These are phyloP conservation scores for Sinapis alba DNA, from an alignment of 441 rosid species.

Conservation along the genomic window DNA sequence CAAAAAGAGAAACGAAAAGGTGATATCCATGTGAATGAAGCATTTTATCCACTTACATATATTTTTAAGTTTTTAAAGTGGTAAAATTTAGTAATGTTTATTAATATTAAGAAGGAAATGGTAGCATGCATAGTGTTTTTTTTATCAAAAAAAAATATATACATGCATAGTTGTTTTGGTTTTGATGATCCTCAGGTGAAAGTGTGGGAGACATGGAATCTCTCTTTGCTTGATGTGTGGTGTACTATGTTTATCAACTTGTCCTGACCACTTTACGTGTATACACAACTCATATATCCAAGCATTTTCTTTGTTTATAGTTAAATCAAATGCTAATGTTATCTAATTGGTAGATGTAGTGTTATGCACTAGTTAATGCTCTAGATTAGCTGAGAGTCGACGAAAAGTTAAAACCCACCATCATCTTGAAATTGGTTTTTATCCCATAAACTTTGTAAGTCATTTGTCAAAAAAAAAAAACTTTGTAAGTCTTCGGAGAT, in stretches of 20 bases:
- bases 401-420: neutral
- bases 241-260: conserved; percentile 40
- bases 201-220: conserved; percentile 36
- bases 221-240: conserved; percentile 29
- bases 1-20: neutral
- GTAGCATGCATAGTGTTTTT: conserved; percentile 9
- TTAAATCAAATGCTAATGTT: neutral
- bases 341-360: conserved; percentile 15
- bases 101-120: conserved; percentile 2
- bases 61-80: neutral
- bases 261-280: conserved; percentile 30
- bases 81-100: neutral
- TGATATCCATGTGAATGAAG: conserved; percentile 26
- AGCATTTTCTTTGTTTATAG: neutral
- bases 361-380: neutral
- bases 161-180: conserved; percentile 11
- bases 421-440: neutral
- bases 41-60: conserved; percentile 6
- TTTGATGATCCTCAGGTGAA: conserved; percentile 41
- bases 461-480: no score
- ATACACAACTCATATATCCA: neutral
- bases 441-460: neutral
- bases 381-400: neutral
- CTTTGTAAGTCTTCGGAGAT: neutral
- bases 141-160: neutral